These are phyloP conservation scores for Sodiomyces alkalinus DNA, from an alignment of 2,329 filamentous ascomycete species.

Conservation along the genomic window DNA sequence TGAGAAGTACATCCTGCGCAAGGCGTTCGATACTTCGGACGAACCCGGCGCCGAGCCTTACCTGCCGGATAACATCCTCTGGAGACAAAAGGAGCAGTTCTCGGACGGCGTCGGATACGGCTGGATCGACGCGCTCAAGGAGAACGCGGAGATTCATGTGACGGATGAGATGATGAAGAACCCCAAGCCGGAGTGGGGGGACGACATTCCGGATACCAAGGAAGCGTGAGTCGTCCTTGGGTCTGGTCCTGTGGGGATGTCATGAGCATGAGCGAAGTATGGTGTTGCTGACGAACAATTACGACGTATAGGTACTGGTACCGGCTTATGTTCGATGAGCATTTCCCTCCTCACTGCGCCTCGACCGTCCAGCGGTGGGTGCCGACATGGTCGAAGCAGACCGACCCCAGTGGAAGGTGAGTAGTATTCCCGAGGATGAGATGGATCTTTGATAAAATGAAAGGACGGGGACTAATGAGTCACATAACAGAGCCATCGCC, in stretches of 20 bases:
- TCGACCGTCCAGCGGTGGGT: conserved; percentile 93
- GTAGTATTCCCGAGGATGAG: conserved; percentile 9
- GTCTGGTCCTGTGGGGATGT: no score
- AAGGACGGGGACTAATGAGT: conserved; percentile 3
- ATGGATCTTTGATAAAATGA: background rate
- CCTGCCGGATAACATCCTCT: conserved; percentile 90
- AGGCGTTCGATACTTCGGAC: conserved; percentile 88
- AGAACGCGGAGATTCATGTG: conserved; percentile 76
- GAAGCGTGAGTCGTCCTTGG: conserved; percentile 58
- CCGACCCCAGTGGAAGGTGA: conserved; percentile 83
- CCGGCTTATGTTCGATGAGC: conserved; percentile 95
- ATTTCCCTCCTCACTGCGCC: conserved; percentile 85
- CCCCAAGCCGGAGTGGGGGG: conserved; percentile 91
- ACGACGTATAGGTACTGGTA: conserved; percentile 67
- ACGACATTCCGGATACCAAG: conserved; percentile 87
- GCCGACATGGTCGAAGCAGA: conserved; percentile 93
- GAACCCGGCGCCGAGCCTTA: conserved; percentile 72
- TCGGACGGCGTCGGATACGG: conserved; percentile 96
- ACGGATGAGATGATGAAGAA: conserved; percentile 98
- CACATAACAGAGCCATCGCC: conserved; percentile 48
- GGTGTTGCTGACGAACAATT: no score
- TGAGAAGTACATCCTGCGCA: conserved; percentile 96
- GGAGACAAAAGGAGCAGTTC: conserved; percentile 99
- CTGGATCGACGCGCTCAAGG: conserved; percentile 96
- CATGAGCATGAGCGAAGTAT: conserved; percentile 1